phyloP scores from a whole-genome alignment of 2,329 filamentous ascomycete genomes.

The Epichloe sibirici region DNA sequence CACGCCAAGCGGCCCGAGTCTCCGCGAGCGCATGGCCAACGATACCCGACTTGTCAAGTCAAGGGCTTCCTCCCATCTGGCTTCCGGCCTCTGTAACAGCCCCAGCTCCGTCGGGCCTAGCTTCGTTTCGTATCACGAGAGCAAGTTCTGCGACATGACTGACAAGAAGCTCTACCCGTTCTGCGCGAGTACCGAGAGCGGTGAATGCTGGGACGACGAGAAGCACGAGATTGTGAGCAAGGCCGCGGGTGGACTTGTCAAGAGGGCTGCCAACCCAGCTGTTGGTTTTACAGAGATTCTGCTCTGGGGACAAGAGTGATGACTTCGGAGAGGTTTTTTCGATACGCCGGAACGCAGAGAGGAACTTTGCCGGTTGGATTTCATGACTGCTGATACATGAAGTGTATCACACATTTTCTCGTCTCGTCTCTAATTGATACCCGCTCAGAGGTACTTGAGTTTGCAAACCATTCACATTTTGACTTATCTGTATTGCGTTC shows the following conservation, averaged over 20 bases:
- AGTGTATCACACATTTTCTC: no score
- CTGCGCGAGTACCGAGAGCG: constrained; percentile 5
- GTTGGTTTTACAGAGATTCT: background rate
- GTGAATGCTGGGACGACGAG: constrained; percentile 9
- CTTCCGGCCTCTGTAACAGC: constrained; percentile 8
- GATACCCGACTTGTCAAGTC: constrained; percentile 1
- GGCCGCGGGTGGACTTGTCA: background rate
- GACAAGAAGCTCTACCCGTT: constrained; percentile 9
- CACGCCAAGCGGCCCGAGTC: background rate
- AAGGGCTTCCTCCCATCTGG: background rate
- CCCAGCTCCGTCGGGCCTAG: constrained; percentile 1
- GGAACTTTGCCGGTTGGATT: background rate
- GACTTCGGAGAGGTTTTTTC: background rate
- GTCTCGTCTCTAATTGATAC: background rate
- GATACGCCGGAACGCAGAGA: background rate
- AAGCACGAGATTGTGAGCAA: constrained; percentile 4
- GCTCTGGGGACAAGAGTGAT: background rate
- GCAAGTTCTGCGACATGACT: constrained; percentile 11
- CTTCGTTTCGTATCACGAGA: constrained; percentile 10
- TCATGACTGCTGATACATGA: background rate
- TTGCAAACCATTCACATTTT: background rate
- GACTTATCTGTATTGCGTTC: no score
- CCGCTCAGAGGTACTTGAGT: background rate
- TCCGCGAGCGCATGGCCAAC: background rate
- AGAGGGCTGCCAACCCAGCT: background rate